Conservation (phyloP, 1,284 basidiomycete species). For the Irpex lacteus region DNA sequence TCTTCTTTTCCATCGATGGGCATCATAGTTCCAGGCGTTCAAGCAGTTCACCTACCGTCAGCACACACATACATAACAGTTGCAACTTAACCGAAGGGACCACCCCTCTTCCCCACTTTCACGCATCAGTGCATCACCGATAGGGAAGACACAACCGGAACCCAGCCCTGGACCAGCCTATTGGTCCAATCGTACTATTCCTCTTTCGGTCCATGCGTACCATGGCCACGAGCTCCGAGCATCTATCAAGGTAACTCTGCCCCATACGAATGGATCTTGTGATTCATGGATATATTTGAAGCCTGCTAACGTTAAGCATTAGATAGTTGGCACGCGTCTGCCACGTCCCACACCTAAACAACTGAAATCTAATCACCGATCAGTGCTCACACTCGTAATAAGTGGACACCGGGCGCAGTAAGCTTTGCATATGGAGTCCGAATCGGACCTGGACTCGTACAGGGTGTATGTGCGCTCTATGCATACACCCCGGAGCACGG, state of each 20-base stretch:
- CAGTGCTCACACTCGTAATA: neutral
- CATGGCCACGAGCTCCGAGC: neutral
- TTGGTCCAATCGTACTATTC: neutral
- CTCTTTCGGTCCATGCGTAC: neutral
- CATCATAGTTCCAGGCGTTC: neutral
- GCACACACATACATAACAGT: neutral
- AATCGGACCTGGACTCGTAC: neutral
- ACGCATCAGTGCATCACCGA: neutral
- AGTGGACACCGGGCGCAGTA: conserved; percentile 4
- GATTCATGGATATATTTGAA: neutral
- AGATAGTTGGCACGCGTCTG: neutral
- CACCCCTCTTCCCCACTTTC: neutral
- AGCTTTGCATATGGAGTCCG: neutral
- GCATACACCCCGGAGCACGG: no score
- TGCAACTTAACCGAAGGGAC: neutral
- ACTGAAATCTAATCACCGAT: conserved; percentile 10
- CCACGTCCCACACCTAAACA: conserved; percentile 1
- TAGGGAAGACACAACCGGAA: neutral
- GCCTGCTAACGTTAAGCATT: neutral
- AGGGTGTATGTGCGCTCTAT: no score
- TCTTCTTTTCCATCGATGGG: neutral
- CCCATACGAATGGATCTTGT: conserved; percentile 2
- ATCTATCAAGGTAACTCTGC: neutral
- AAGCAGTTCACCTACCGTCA: neutral
- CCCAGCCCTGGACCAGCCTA: neutral